Evolutionary conservation across 2,329 filamentous ascomycete genomes (phyloP), one percentile per base, ranked within the genome.

Genomic region (Neocatenulostroma microsporum): DNA sequence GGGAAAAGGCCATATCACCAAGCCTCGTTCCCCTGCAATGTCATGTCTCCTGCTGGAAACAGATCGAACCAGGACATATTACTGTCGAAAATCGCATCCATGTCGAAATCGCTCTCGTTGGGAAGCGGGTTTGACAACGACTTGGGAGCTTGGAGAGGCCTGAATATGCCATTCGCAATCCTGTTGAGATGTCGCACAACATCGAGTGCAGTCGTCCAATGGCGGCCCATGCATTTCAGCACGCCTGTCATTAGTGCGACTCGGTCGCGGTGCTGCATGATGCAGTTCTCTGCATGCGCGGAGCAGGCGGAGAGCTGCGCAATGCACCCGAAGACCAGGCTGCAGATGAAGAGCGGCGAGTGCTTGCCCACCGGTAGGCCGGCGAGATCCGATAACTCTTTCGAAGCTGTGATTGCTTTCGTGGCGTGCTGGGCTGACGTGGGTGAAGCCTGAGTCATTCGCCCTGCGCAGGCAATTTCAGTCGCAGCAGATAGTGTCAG

Each of bases 271-370:
- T 83, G 45, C 80, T 81, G 47, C 82, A 69, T 50, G 76, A 76
- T 44, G 78, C 78, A 53, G 79, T 78, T 48, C 77, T 72, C 42
- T 47, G 62, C 11, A 58, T 63, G 39, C 56, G 66, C 50, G 69
- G 74, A 77, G 76, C 85, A 94, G 45, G 83, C 84, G 37, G 81
- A 84, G 17, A 93, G 70, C 52, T 91, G 84, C 3, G 89, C 82
- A 49, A 88, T 82, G 5, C 84, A 84, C 13, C 81, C 82, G 36
- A 89, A 67, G 2, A 84, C 84, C 33, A 91, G 68, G 25, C 83
- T 80, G 55, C 84, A 91, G 21, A 81, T 84, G 63, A 91, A 87
- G 62, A 89, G 88, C 40, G 86, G 84, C 0, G 78, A 87, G 61
- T 94, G 85, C 21, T 76, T 76, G 4, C 80, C 0, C 79, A 73